Evolutionary conservation across 2,329 filamentous ascomycete species (phyloP), one percentile per base, ranked within the genome.

Genomic region (Berkeleyomyces basicola): DNA sequence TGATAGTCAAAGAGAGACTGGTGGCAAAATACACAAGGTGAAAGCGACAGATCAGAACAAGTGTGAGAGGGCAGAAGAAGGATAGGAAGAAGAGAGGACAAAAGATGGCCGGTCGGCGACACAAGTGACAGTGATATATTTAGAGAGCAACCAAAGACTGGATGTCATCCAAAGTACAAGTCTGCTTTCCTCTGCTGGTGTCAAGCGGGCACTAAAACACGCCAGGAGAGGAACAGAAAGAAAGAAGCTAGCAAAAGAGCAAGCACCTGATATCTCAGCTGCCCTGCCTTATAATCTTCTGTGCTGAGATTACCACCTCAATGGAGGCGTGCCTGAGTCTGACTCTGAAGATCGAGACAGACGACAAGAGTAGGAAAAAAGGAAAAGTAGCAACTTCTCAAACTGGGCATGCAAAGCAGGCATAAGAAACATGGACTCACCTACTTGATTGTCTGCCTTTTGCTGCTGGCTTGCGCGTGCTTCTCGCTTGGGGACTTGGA

Each of bases 291-390:
- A 23, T 53, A 14, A 9, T 43, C 10, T 14, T 10, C 42, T 7
- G 43, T 46, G 7, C 11, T 46, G 43, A n/a, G 14, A n/a, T 5
- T 46, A n/a, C 4, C 1, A 46, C 31, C 37, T 14, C 31, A 55
- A 55, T 33, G 49, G 49, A 55, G 49, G 37, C 31, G 36, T 55
- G 33, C 49, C 49, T 55, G 49, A 55, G 36, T 55, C 49, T 55
- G 49, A 55, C 49, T 55, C 49, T 55, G 7, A 23, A 55, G 49
- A 55, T 55, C 49, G 49, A 55, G 49, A 55, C 49, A 55, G 49
- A 33, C 49, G 49, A 55, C 49, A 55, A 55, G 49, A 55, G 10
- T 55, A 55, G 49, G 49, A 33, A 55, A 37, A 53, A 55, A 55
- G 49, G 49, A 39, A 55, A 37, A 55, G 31, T 14, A 37, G 31